These are phyloP conservation scores for Sclerotinia sclerotiorum DNA, from an alignment of 2,329 filamentous ascomycete genomes.

Conservation along the genomic window DNA sequence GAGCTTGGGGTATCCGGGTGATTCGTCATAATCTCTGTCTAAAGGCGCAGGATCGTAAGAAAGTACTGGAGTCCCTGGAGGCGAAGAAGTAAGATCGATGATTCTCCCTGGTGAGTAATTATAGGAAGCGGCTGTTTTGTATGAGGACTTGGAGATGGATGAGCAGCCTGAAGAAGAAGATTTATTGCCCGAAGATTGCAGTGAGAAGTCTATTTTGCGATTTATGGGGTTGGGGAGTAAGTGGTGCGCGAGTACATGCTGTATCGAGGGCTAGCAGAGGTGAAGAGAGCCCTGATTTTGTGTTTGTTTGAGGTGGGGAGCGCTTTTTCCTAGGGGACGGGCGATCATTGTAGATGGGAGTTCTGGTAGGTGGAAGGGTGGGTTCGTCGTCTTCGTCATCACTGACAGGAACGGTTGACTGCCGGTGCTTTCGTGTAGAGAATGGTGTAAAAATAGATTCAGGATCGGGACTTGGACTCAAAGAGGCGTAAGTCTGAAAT, in stretches of 20 bases:
- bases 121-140: conserved; percentile 18
- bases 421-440: conserved; percentile 6
- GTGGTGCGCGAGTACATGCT: background rate
- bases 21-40: background rate
- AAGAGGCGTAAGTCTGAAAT: conserved; percentile 3
- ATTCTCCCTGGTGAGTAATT: conserved; percentile 1
- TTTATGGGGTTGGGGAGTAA: conserved; percentile 17
- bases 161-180: conserved; percentile 16
- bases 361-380: background rate
- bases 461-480: conserved; percentile 10
- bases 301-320: background rate
- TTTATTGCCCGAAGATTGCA: conserved; percentile 5
- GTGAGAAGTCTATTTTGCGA: conserved; percentile 12
- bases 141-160: conserved; percentile 12
- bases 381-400: conserved; percentile 12
- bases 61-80: background rate
- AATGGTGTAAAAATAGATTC: background rate
- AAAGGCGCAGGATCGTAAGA: background rate
- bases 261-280: background rate
- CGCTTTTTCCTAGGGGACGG: background rate
- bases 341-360: background rate
- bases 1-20: conserved; percentile 8
- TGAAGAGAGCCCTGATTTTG: background rate
- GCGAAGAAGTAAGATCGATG: conserved; percentile 17
- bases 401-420: background rate